Base-by-base conservation (phyloP, 225 moss, liverwort and hornwort genomes). In the Sphagnum tenellum region DNA sequence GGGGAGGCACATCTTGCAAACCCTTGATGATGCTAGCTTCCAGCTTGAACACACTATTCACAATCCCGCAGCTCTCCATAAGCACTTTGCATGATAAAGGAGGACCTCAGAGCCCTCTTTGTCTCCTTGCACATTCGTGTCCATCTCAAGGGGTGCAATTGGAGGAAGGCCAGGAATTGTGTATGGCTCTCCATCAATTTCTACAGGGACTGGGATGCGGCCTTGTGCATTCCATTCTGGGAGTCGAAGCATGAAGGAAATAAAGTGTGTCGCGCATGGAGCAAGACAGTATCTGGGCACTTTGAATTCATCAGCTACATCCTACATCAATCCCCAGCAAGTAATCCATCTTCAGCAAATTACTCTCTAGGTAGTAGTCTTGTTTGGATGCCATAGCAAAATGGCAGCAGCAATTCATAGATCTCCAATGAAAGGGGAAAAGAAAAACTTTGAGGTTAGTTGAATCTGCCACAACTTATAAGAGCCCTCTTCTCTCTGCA, bases 21-120 rank as follows among this genome's bases (percentile, higher is more conserved):
- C 80, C 80, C 47, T 67, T 61, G 0, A 78, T 6, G 58, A 49
- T 46, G 1, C 49, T 48, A 0, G 45, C 47, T 69, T 84, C 80
- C 61, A 84, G 8, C 55, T 84, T 80, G 6, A 2, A 9, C 48
- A 81, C 80, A 44, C 73, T 84, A 59, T 84, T 84, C 49, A 84
- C 77, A 5, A 84, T 2, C 78, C 77, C 4, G 77, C 80, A 47
- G 75, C 70, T 67, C 64, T 78, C 58, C 9, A 53, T 45, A 81
- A 57, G 0, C 69, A 4, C 0, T 66, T 62, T 69, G 77, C 74
- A 55, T 84, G 70, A n/a, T 72, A 46, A 47, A 81, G 77, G 68
- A 77, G 75, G 2, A 49, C 13, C 5, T 80, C 45, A 8, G 77
- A 50, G 5, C 54, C 49, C 2, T 73, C 71, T 0, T 0, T 0